phyloP scores from a whole-genome alignment of 176 grass and related monocot species.

The Carex pumila region DNA sequence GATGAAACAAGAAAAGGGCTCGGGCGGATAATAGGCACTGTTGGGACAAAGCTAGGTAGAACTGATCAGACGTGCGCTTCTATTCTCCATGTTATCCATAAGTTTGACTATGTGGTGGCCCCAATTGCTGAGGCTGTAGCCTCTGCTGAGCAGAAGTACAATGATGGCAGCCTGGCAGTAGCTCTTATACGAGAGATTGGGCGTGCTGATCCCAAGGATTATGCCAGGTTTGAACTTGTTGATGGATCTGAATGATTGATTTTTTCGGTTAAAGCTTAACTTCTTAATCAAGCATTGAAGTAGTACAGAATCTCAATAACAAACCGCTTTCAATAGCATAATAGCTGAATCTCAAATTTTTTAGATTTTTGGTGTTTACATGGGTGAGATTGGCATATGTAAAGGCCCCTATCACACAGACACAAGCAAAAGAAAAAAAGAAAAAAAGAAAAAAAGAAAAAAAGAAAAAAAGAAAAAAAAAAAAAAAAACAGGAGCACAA shows the following conservation, averaged over 20 bases:
- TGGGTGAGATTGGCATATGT: neutral
- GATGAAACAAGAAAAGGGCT: constrained; percentile 66
- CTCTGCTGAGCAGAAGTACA: constrained; percentile 64
- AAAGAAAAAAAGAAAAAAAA: neutral
- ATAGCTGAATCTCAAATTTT: neutral
- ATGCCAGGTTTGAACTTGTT: constrained; percentile 24
- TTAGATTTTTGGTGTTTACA: neutral
- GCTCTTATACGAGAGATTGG: constrained; percentile 86
- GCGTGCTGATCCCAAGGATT: constrained; percentile 77
- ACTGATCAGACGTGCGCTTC: constrained; percentile 83
- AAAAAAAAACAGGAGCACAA: neutral
- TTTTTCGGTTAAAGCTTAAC: neutral
- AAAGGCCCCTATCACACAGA: neutral
- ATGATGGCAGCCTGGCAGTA: constrained; percentile 73
- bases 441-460: too few relatives aligned
- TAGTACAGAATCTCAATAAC: neutral
- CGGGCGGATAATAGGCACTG: constrained; percentile 61
- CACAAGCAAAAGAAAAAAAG: too few relatives aligned
- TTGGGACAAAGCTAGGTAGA: constrained; percentile 68
- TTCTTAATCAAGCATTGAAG: neutral
- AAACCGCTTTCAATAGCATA: too few relatives aligned
- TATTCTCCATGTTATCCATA: constrained; percentile 71
- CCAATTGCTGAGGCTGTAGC: constrained; percentile 72
- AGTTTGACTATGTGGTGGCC: constrained; percentile 62
- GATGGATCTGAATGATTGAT: constrained; percentile 1